A percentile compares a stretch with the other conserved stretches of the same genome.
Conservation (phyloP, 2,329 filamentous ascomycete species). For the Daldinia eschscholtzii region DNA sequence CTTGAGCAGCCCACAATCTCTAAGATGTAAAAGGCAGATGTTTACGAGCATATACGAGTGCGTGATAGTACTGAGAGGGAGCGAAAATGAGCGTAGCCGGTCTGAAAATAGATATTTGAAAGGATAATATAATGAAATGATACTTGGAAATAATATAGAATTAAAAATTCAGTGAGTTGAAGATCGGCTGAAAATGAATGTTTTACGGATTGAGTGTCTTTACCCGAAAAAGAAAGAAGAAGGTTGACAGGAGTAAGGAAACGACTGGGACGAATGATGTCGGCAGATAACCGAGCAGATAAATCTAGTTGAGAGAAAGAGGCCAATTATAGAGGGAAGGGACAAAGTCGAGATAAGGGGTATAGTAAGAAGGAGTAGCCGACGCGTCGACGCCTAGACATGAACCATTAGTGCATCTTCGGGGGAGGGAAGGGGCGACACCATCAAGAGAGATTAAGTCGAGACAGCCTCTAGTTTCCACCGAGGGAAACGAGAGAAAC, state of each 20-base stretch:
- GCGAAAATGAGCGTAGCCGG: conserved; percentile 24
- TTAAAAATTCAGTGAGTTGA: not conserved
- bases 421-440: conserved; percentile 35
- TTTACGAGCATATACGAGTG: conserved; percentile 3
- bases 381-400: conserved; percentile 12
- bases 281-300: conserved; percentile 8
- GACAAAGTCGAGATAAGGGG: conserved; percentile 15
- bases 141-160: not conserved
- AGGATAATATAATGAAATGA: not conserved
- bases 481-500: conserved; percentile 25
- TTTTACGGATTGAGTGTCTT: not conserved
- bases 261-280: not conserved
- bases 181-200: not conserved
- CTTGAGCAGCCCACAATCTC: conserved; percentile 8
- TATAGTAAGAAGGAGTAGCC: not conserved
- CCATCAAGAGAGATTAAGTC: conserved; percentile 41
- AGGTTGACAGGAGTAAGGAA: conserved; percentile 10
- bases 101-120: not conserved
- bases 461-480: conserved; percentile 41
- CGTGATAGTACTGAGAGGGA: conserved; percentile 11
- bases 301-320: conserved; percentile 21
- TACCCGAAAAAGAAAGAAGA: not conserved
- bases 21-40: conserved; percentile 19
- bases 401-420: conserved; percentile 30
- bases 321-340: conserved; percentile 32